These are phyloP conservation scores for Cenococcum geophilum DNA, from an alignment of 495 filamentous ascomycete species.

Conservation along the genomic window DNA sequence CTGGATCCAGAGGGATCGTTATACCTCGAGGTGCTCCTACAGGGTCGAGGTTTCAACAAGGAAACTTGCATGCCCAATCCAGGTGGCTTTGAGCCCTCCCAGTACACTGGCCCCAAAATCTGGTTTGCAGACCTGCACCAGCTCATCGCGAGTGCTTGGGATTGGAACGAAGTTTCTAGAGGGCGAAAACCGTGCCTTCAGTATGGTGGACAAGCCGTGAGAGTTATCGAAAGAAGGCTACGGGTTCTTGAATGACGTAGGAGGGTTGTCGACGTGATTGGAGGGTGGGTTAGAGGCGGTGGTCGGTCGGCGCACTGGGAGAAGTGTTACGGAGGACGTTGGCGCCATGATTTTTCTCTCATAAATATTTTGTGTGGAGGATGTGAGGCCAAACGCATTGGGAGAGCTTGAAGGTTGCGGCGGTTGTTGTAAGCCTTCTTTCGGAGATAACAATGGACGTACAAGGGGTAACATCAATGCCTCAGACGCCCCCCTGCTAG, in stretches of 20 bases:
- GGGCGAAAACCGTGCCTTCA: constrained; percentile 30
- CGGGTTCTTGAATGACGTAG: constrained; percentile 47
- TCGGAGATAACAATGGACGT: too few relatives aligned
- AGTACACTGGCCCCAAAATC: constrained; percentile 31
- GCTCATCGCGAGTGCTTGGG: constrained; percentile 29
- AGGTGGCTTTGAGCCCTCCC: constrained; percentile 43
- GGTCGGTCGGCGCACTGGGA: constrained; percentile 12
- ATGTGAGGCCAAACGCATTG: not conserved
- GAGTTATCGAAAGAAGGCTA: constrained; percentile 47
- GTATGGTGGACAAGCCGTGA: constrained; percentile 22
- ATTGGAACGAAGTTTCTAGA: constrained; percentile 39
- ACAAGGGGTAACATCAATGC: too few relatives aligned
- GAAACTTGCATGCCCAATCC: constrained; percentile 50
- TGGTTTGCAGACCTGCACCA: constrained; percentile 36
- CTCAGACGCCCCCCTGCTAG: too few relatives aligned
- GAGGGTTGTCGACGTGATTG: constrained; percentile 33
- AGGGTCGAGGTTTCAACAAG: constrained; percentile 42
- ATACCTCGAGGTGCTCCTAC: constrained; percentile 33
- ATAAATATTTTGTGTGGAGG: not conserved
- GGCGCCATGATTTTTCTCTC: not conserved
- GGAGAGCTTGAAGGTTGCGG: not conserved
- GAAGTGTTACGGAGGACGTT: constrained; percentile 22
- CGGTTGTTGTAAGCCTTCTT: not conserved
- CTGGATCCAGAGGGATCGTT: constrained; percentile 48
- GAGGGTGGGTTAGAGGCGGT: constrained; percentile 19